Percentiles rank a stretch among this genome's conserved stretches.
Evolutionary conservation across 768 basidiomycete genomes (phyloP).

Genomic region (Cyathus striatus): DNA sequence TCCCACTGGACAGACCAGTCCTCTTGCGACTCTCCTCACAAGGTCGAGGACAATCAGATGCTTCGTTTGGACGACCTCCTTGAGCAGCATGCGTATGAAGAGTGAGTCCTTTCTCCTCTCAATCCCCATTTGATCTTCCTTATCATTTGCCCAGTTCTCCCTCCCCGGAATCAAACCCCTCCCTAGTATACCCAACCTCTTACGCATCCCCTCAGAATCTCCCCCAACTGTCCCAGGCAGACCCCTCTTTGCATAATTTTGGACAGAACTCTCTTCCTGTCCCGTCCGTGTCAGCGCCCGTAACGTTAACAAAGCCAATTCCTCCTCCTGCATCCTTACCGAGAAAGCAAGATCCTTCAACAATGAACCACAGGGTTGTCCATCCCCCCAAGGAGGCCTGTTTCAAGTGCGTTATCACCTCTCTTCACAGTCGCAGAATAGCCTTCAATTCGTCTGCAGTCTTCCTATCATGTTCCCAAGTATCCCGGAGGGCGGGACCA

Average conservation of each 20-base stretch:
- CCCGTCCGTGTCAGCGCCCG: conserved; percentile 30
- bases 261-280: conserved; percentile 23
- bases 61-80: conserved; percentile 70
- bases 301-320: conserved; percentile 53
- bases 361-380: conserved; percentile 54
- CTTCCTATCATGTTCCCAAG: conserved; percentile 80
- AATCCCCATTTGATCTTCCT: conserved; percentile 9
- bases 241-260: conserved; percentile 19
- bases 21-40: conserved; percentile 31
- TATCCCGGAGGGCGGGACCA: conserved; percentile 78
- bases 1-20: conserved; percentile 38
- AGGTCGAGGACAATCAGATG: conserved; percentile 50
- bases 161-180: conserved; percentile 22
- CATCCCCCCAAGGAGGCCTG: conserved; percentile 72
- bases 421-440: too few species aligned
- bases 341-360: conserved; percentile 48
- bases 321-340: conserved; percentile 61
- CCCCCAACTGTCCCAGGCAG: conserved; percentile 12
- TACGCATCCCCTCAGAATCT: conserved; percentile 20
- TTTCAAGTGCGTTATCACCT: conserved; percentile 50
- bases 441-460: too few species aligned
- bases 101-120: conserved; percentile 40
- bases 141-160: conserved; percentile 23
- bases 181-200: conserved; percentile 22
- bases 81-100: conserved; percentile 70